phyloP scores from a whole-genome alignment of 169 alveolate species.

The Cardiosporidium cionae region DNA sequence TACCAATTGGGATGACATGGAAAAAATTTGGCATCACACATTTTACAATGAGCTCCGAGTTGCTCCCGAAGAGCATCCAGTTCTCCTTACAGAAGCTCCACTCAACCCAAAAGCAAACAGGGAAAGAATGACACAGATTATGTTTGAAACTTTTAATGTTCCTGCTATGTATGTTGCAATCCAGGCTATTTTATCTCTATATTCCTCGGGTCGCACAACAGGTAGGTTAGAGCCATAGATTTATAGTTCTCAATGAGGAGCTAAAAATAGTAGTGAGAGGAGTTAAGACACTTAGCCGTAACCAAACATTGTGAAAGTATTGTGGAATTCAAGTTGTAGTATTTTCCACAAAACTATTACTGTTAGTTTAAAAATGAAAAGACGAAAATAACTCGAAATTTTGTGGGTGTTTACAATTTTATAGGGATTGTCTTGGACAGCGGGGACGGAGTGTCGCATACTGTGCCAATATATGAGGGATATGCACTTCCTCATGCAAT shows the following conservation, averaged over 20 bases:
- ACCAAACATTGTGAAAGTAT: too few species aligned
- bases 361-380: too few species aligned
- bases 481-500: constrained; percentile 97
- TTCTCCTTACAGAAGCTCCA: constrained; percentile 97
- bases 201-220: constrained; percentile 98
- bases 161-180: constrained; percentile 95
- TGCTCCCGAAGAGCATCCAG: constrained; percentile 96
- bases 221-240: constrained; percentile 58
- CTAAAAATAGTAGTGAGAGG: too few species aligned
- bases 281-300: too few species aligned
- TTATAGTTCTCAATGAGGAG: too few species aligned
- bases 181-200: constrained; percentile 95
- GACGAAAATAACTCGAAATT: too few species aligned
- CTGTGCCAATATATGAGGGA: constrained; percentile 99
- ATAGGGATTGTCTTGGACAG: constrained; percentile 90
- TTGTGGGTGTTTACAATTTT: neutral
- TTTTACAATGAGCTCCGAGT: constrained; percentile 96
- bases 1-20: constrained; percentile 99
- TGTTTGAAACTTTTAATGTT: constrained; percentile 97
- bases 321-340: too few species aligned
- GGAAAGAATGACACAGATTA: constrained; percentile 91
- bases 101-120: constrained; percentile 95
- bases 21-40: constrained; percentile 97
- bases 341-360: too few species aligned
- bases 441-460: constrained; percentile 98